A percentile compares a stretch with the other conserved stretches of the same genome.
Conservation (phyloP, 176 grass and related monocot species). For the Ensete ventricosum region DNA sequence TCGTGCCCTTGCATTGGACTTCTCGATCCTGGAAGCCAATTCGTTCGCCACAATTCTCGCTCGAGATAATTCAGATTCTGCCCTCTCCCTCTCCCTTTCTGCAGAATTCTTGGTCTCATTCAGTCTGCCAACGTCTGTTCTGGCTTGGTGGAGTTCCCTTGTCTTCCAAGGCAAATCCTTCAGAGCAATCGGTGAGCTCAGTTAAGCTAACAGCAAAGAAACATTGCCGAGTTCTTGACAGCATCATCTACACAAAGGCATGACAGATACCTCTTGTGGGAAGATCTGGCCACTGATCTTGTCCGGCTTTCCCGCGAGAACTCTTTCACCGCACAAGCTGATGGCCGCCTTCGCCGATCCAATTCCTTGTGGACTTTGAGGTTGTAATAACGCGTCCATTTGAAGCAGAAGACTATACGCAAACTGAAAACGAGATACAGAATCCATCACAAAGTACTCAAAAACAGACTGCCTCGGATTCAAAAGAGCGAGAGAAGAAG, state of each 20-base stretch:
- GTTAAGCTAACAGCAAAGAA: conserved; percentile 3
- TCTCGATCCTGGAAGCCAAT: conserved; percentile 47
- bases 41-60: conserved; percentile 32
- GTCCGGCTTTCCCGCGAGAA: conserved; percentile 34
- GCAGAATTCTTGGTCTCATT: conserved; percentile 39
- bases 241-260: not conserved
- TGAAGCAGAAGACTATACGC: not conserved
- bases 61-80: conserved; percentile 40
- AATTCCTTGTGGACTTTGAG: conserved; percentile 28
- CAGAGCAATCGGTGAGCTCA: not conserved
- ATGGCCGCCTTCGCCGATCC: conserved; percentile 60
- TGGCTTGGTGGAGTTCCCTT: conserved; percentile 29
- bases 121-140: conserved; percentile 27
- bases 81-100: conserved; percentile 41
- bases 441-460: too few relatives aligned
- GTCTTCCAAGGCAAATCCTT: conserved; percentile 38
- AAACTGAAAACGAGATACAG: not conserved
- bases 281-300: conserved; percentile 23
- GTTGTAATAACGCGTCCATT: conserved; percentile 41
- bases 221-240: not conserved
- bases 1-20: conserved; percentile 29
- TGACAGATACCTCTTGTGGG: conserved; percentile 43
- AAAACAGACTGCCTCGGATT: too few relatives aligned
- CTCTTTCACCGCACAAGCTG: conserved; percentile 74
- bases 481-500: not conserved